Evolutionary conservation across 331 rosid species (phyloP).

Genomic region (Rosa hybrid): DNA sequence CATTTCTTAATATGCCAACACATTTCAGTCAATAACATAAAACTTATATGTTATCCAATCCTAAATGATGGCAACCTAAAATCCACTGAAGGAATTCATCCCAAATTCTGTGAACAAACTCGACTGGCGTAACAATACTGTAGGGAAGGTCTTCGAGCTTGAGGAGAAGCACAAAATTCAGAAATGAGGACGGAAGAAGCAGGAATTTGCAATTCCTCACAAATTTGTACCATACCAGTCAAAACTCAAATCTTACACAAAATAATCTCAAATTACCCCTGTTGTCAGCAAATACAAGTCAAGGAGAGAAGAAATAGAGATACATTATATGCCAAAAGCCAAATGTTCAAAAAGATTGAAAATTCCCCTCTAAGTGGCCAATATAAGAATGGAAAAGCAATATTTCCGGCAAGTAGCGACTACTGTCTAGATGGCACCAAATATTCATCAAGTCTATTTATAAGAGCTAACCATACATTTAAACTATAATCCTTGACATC

Average conservation of each 20-base stretch:
- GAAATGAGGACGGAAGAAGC: not conserved
- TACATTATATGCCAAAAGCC: not conserved
- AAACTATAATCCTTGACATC: constrained; percentile 10
- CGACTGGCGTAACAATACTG: not conserved
- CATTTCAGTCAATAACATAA: not conserved
- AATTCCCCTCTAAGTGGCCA: not conserved
- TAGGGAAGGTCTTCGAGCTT: not conserved
- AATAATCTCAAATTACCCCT: not conserved
- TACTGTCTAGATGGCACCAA: not conserved
- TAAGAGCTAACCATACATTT: not conserved
- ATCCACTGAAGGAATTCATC: not conserved
- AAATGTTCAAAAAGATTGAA: not conserved
- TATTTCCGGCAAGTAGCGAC: not conserved
- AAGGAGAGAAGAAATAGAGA: not conserved
- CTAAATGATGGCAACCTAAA: not conserved
- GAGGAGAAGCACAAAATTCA: not conserved
- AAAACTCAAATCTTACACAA: not conserved
- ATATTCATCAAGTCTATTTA: not conserved
- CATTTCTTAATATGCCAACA: constrained; percentile 29
- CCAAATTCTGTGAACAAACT: not conserved
- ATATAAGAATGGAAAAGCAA: not conserved
- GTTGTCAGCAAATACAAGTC: not conserved
- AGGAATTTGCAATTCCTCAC: not conserved
- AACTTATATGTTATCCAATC: not conserved
- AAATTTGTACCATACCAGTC: not conserved